These are phyloP conservation scores for Croton setiger DNA, from an alignment of 441 rosid species.

Conservation along the genomic window DNA sequence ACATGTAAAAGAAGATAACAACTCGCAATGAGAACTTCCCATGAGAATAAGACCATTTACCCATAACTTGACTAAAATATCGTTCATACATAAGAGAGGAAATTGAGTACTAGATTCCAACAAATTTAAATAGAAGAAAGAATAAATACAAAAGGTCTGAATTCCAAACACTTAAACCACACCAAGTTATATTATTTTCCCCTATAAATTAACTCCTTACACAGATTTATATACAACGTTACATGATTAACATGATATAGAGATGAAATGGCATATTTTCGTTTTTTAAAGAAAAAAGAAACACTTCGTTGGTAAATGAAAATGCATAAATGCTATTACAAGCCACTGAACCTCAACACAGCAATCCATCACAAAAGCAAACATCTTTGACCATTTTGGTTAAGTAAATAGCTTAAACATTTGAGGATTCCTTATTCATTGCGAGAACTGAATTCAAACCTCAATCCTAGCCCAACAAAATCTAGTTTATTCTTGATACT, in stretches of 20 bases:
- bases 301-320: background rate
- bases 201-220: background rate
- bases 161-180: background rate
- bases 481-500: background rate
- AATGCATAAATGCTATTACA: background rate
- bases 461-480: background rate
- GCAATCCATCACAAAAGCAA: background rate
- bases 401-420: background rate
- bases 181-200: background rate
- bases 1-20: background rate
- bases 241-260: background rate
- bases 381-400: background rate
- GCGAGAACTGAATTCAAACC: no score
- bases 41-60: background rate
- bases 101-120: background rate
- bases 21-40: background rate
- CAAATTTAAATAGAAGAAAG: background rate
- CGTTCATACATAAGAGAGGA: background rate
- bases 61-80: background rate
- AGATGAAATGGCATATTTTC: background rate
- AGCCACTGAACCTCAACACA: background rate
- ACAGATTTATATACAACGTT: background rate
- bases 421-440: background rate
- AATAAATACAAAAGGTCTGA: background rate
- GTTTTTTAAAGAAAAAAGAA: background rate